phyloP scores from a whole-genome alignment of 306 rosid species.

The Alnus glutinosa region DNA sequence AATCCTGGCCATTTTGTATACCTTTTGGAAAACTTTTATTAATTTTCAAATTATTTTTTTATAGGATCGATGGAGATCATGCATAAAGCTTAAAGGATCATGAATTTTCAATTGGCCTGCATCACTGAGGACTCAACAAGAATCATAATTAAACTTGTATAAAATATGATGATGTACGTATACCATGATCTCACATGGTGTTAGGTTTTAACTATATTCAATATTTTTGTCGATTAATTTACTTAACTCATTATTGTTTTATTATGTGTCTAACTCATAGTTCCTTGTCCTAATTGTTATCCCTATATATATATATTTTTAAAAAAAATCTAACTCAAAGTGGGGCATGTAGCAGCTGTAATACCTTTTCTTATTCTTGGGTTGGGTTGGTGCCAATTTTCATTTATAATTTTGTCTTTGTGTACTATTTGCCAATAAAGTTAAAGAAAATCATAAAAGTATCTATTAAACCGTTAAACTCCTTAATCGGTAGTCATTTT shows the following conservation, averaged over 20 bases:
- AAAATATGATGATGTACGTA: neutral
- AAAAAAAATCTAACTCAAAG: too few species aligned
- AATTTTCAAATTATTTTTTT: neutral
- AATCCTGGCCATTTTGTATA: neutral
- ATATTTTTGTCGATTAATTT: neutral
- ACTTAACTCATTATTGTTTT: neutral
- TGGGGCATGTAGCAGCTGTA: too few species aligned
- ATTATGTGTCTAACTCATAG: neutral
- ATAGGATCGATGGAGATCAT: neutral
- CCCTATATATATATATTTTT: neutral
- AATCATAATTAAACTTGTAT: neutral
- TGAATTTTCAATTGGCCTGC: neutral
- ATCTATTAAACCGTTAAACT: too few species aligned
- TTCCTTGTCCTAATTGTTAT: neutral
- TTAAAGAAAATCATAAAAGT: too few species aligned
- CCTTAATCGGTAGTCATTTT: too few species aligned
- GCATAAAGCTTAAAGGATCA: neutral
- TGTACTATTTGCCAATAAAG: too few species aligned
- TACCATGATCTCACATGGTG: neutral
- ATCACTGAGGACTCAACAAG: neutral
- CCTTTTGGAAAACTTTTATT: neutral
- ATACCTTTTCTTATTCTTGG: too few species aligned
- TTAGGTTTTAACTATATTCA: neutral
- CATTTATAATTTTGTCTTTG: too few species aligned
- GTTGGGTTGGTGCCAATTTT: too few species aligned